Percentiles rank a stretch among this genome's conserved stretches.
These are phyloP conservation scores for Aspergillus calidoustus DNA, from an alignment of 2,329 filamentous ascomycete genomes.

Conservation along the genomic window DNA sequence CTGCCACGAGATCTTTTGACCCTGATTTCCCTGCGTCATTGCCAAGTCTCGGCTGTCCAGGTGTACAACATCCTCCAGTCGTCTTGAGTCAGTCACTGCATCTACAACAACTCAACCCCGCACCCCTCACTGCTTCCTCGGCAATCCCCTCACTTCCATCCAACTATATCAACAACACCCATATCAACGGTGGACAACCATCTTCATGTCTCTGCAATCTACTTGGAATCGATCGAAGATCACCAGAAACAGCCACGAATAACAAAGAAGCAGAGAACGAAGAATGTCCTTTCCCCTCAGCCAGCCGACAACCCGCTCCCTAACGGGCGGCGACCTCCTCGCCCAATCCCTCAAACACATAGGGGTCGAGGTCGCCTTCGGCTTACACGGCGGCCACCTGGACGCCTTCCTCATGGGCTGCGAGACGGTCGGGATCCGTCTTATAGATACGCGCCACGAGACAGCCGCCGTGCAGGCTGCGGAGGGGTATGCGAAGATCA, in stretches of 20 bases:
- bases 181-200: neutral
- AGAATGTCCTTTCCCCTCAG: slow-evolving; percentile 26
- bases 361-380: slow-evolving; percentile 51
- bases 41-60: neutral
- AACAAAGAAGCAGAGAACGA: neutral
- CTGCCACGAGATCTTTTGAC: no score
- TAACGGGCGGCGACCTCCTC: slow-evolving; percentile 52
- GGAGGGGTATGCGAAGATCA: slow-evolving; percentile 52
- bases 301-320: slow-evolving; percentile 42
- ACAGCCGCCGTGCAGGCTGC: slow-evolving; percentile 55
- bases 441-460: slow-evolving; percentile 54
- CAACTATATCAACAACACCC: neutral
- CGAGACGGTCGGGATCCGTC: slow-evolving; percentile 44
- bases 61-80: neutral
- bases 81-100: neutral
- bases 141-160: neutral
- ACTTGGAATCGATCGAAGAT: neutral
- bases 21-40: neutral
- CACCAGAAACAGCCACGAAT: neutral
- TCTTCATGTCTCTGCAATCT: neutral
- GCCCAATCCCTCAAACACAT: slow-evolving; percentile 50
- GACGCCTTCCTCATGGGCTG: slow-evolving; percentile 55
- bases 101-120: neutral
- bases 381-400: slow-evolving; percentile 54
- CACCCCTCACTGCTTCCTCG: slow-evolving; percentile 4